Conservation (phyloP, 1,284 basidiomycete genomes). For the Hypsizygus ulmarius region DNA sequence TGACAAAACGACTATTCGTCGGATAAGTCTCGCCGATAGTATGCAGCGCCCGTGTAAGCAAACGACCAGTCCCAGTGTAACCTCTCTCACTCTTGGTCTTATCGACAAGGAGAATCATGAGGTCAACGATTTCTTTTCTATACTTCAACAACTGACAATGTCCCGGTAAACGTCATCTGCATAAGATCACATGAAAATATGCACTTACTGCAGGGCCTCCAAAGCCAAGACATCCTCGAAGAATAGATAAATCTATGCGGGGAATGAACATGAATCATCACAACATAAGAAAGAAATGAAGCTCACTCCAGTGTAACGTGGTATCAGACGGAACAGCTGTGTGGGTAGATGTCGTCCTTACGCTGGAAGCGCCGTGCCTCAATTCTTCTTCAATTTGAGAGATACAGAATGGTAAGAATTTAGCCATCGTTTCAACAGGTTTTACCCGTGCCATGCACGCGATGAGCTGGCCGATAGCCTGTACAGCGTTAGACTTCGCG, state of each 20-base stretch:
- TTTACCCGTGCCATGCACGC: conserved; percentile 82
- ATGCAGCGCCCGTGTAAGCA: conserved; percentile 78
- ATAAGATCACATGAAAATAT: not conserved
- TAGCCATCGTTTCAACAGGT: conserved; percentile 75
- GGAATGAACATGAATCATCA: conserved; percentile 6
- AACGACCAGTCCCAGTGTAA: conserved; percentile 78
- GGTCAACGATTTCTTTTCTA: conserved; percentile 64
- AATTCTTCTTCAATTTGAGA: conserved; percentile 85
- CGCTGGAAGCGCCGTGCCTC: conserved; percentile 89
- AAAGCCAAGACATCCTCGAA: conserved; percentile 77
- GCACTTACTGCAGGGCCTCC: conserved; percentile 60
- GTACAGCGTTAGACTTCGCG: conserved; percentile 84
- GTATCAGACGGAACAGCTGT: conserved; percentile 86
- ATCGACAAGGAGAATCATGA: conserved; percentile 72
- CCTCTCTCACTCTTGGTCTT: conserved; percentile 89
- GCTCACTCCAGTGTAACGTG: conserved; percentile 90
- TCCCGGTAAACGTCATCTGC: conserved; percentile 7
- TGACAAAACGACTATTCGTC: conserved; percentile 80
- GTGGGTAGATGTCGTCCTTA: conserved; percentile 84
- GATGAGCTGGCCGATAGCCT: conserved; percentile 88
- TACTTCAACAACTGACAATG: conserved; percentile 63
- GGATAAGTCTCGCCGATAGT: conserved; percentile 82
- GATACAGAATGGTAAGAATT: conserved; percentile 80
- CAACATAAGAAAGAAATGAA: not conserved
- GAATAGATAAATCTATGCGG: conserved; percentile 65